Percentiles rank a stretch among this genome's conserved stretches.
Conservation (phyloP, 2,329 filamentous ascomycete genomes). For the Trichophaea hybrida region DNA sequence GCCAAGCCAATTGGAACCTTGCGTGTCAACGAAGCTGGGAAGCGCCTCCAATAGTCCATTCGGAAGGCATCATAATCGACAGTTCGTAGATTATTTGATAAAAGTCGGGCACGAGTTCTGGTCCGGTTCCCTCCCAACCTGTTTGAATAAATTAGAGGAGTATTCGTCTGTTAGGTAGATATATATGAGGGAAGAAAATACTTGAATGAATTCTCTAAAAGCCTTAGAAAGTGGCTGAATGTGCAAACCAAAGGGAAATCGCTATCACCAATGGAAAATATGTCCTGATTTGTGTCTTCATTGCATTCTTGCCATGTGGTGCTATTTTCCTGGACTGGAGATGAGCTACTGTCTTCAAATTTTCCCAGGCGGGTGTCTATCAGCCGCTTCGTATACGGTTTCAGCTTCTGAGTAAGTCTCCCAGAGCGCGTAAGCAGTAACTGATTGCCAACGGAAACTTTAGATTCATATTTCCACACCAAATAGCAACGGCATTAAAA, state of each 20-base stretch:
- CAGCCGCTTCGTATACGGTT: not conserved
- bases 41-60: not conserved
- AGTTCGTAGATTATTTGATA: not conserved
- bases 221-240: not conserved
- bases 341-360: no score
- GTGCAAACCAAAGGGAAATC: not conserved
- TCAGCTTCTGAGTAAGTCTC: not conserved
- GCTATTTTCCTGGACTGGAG: no score
- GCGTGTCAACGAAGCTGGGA: not conserved
- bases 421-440: not conserved
- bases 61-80: not conserved
- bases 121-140: no score
- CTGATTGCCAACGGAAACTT: not conserved
- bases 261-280: not conserved
- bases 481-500: not conserved
- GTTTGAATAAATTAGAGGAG: no score
- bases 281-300: not conserved
- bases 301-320: no score
- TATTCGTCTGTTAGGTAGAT: not conserved
- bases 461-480: no score
- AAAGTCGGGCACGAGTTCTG: no score
- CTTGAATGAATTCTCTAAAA: not conserved
- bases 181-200: not conserved
- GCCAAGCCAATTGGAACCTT: slow-evolving; percentile 17
- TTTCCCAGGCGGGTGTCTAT: not conserved